Base-by-base conservation (phyloP, 805 yeast species). In the Saccharomyces mikatae region DNA sequence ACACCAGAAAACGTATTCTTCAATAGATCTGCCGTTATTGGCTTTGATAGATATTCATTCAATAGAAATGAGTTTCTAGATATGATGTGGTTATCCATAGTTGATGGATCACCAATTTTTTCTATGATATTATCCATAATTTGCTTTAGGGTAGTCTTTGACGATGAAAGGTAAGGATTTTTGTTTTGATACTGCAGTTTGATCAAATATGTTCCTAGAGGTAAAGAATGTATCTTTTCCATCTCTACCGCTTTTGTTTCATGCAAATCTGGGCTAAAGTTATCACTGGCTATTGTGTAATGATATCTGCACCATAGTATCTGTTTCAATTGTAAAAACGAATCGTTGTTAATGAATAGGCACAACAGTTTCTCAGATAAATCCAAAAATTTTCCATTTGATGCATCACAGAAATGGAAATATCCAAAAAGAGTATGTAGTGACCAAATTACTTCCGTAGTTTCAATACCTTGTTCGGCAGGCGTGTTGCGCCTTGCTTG, bases 231-330 rank as follows among this genome's bases (percentile, higher is more conserved):
- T 1, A 54, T 53, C 32, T 65, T 61, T 10, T 70, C 71, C 64
- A 86, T 71, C 6, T 67, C 65, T 1, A 59, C 61, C 0, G 78
- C 70, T 4, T 67, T 67, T 0, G 85, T 74, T 2, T 72, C 76
- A 63, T 92, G 98, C 57, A 89, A 86, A 46, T 74, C 78, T 0
- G 94, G 89, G 1, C 75, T 74, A 57, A 81, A 82, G 17, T 75
- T 74, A 13, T 84, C 89, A 10, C 81, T 74, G 1, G 83, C 73
- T 2, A 90, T 72, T 1, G 74, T 70, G 51, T 88, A 76, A 48
- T 89, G 95, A 62, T 85, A 89, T 9, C 87, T 77, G 66, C 99
- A 94, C 58, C 82, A 76, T 24, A 94, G 70, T 32, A 89, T 76
- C 63, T 92, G 98, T 8, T 89, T 77, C 49, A 92, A 67, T 48